These are phyloP conservation scores for Parasarocladium wereldwijsianum DNA, from an alignment of 2,329 filamentous ascomycete species.

Conservation along the genomic window DNA sequence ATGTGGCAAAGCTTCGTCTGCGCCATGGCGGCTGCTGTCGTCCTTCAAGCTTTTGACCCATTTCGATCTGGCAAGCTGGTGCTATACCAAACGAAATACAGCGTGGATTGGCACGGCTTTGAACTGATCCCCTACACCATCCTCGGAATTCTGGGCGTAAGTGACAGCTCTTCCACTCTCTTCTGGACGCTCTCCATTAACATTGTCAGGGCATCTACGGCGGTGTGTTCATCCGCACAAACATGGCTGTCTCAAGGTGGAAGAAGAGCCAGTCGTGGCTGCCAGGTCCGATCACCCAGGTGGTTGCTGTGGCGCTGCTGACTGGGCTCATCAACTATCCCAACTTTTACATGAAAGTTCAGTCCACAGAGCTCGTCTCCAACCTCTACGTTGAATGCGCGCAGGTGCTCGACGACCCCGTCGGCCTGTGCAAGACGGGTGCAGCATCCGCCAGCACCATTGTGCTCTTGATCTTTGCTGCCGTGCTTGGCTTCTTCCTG, in stretches of 20 bases:
- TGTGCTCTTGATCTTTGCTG: constrained; percentile 66
- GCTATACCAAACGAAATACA: constrained; percentile 90
- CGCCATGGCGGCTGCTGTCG: constrained; percentile 95
- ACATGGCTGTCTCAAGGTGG: constrained; percentile 76
- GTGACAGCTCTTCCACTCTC: no score
- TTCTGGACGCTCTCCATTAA: no score
- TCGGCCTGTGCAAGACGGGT: constrained; percentile 81
- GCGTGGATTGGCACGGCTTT: constrained; percentile 83
- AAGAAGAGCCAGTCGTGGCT: constrained; percentile 55
- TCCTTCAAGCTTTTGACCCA: constrained; percentile 82
- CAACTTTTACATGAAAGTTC: constrained; percentile 90
- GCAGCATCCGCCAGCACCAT: constrained; percentile 72
- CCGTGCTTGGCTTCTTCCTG: constrained; percentile 71
- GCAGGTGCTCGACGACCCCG: constrained; percentile 66
- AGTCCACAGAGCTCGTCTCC: constrained; percentile 81
- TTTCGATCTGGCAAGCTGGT: constrained; percentile 93
- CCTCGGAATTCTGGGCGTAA: constrained; percentile 66
- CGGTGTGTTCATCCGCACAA: constrained; percentile 85
- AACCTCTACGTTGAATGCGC: constrained; percentile 86
- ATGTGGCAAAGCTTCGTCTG: constrained; percentile 99
- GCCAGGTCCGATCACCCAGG: constrained; percentile 64
- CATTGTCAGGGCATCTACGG: constrained; percentile 87
- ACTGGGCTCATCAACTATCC: constrained; percentile 90
- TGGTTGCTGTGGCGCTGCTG: constrained; percentile 61
- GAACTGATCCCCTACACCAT: constrained; percentile 80